These are phyloP conservation scores for Sugiyamaella xylanicola DNA, from an alignment of 1,139 yeast genomes.

Conservation along the genomic window DNA sequence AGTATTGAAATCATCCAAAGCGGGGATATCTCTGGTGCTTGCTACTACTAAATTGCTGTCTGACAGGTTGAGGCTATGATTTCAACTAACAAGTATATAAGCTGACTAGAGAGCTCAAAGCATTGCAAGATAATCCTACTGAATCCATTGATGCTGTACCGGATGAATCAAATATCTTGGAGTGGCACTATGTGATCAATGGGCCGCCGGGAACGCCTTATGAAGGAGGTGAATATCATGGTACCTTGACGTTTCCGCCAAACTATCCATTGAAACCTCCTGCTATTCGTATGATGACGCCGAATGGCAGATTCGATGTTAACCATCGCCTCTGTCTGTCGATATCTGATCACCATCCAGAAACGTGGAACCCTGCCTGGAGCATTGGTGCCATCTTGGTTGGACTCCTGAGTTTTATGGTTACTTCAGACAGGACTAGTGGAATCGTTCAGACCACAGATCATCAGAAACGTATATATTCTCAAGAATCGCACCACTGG, in stretches of 20 bases:
- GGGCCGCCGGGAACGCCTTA: conserved; percentile 91
- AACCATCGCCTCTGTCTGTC: conserved; percentile 80
- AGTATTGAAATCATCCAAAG: background rate
- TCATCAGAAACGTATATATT: conserved; percentile 50
- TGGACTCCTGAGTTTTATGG: conserved; percentile 84
- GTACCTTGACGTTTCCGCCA: conserved; percentile 76
- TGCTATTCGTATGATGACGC: conserved; percentile 84
- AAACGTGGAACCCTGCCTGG: conserved; percentile 96
- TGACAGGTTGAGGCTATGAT: too few species aligned
- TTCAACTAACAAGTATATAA: too few species aligned
- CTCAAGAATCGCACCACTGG: conserved; percentile 62
- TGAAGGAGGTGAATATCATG: conserved; percentile 86
- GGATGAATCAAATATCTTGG: conserved; percentile 71
- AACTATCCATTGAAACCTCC: conserved; percentile 96
- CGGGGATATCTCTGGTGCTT: too few species aligned
- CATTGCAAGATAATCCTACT: conserved; percentile 72
- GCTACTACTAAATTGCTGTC: too few species aligned
- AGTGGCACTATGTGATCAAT: conserved; percentile 76
- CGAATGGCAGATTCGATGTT: conserved; percentile 77
- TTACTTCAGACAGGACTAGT: conserved; percentile 29
- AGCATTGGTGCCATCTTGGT: conserved; percentile 82
- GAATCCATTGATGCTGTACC: conserved; percentile 85
- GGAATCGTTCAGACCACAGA: conserved; percentile 44
- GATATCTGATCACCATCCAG: conserved; percentile 93
- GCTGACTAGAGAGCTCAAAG: conserved; percentile 77